Evolutionary conservation across 2,329 filamentous ascomycete genomes (phyloP), one percentile per base, ranked within the genome.

Genomic region (Fusarium chaquense): DNA sequence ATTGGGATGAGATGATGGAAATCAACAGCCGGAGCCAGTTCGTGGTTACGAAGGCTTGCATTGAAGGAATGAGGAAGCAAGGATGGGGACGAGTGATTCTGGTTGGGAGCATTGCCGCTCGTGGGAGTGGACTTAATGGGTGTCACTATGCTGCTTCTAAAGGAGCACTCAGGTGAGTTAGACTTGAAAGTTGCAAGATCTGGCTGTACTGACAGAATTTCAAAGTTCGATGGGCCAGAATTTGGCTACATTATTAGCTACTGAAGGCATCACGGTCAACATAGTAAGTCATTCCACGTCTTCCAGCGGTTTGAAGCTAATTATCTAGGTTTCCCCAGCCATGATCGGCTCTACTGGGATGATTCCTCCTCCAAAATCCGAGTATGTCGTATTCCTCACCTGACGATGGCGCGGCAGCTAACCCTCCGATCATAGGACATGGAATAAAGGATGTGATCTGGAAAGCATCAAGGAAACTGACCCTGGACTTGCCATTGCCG

Each of bases 1-100:
- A 80, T 41, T 80, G 78, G 78, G 78, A 80, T 62, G 72, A 77
- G 46, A 72, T 79, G 61, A 76, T 80, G 69, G 78, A 79, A 33
- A 70, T 79, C 30, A 78, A 80, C 58, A 47, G 75, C 1, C 69
- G 77, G 16, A 78, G 77, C 57, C 77, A 79, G 47, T 79, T 80
- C 47, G 76, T 78, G 6, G 74, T 79, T 3, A 76, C 77, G 4
- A 78, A 76, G 32, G 73, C 73, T 1, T 79, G 77, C 43, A 35
- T 79, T 4, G 56, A 69, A 15, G 75, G 74, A 0, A 79, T 79
- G 78, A 69, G 78, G 9, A 28, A 54, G 0, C 78, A 79, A 59
- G 52, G 62, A 3, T 79, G 77, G 78, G 78, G 78, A 3, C 63
- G 78, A 0, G 70, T 79, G 9, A 71, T 79, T 16, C 58, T 79